Evolutionary conservation across 768 basidiomycete genomes (phyloP).

Genomic region (Hygrocybe punicea): DNA sequence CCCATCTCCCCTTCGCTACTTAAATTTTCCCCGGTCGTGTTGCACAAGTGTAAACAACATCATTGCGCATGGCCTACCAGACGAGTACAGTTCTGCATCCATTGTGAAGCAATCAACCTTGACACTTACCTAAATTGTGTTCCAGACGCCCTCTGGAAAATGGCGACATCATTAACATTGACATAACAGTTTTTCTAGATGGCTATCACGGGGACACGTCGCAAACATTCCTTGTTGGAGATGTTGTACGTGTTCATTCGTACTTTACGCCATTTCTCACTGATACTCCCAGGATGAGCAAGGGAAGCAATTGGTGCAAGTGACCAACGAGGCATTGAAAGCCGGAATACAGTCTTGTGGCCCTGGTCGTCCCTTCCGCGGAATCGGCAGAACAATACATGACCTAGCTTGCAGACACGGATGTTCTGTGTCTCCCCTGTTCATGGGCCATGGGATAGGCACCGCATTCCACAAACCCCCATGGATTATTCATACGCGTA

Average conservation of each 20-base stretch:
- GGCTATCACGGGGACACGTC: constrained; percentile 92
- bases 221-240: constrained; percentile 74
- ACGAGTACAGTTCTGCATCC: constrained; percentile 53
- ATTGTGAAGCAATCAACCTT: not conserved
- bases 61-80: constrained; percentile 85
- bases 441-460: constrained; percentile 88
- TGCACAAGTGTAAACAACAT: constrained; percentile 88
- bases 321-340: constrained; percentile 62
- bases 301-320: constrained; percentile 60
- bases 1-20: constrained; percentile 80
- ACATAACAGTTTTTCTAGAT: constrained; percentile 79
- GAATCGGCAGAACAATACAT: constrained; percentile 71
- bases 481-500: constrained; percentile 78
- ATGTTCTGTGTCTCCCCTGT: constrained; percentile 67
- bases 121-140: constrained; percentile 1
- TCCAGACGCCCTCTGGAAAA: constrained; percentile 72
- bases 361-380: constrained; percentile 63
- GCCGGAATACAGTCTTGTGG: constrained; percentile 73
- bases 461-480: constrained; percentile 74
- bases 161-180: constrained; percentile 86
- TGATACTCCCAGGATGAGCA: constrained; percentile 53
- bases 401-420: constrained; percentile 37
- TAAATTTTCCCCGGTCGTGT: constrained; percentile 71
- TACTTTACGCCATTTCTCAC: not conserved
- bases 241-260: constrained; percentile 51